Evolutionary conservation across 345 rosid species (phyloP).

Genomic region (Capsella bursapastoris): DNA sequence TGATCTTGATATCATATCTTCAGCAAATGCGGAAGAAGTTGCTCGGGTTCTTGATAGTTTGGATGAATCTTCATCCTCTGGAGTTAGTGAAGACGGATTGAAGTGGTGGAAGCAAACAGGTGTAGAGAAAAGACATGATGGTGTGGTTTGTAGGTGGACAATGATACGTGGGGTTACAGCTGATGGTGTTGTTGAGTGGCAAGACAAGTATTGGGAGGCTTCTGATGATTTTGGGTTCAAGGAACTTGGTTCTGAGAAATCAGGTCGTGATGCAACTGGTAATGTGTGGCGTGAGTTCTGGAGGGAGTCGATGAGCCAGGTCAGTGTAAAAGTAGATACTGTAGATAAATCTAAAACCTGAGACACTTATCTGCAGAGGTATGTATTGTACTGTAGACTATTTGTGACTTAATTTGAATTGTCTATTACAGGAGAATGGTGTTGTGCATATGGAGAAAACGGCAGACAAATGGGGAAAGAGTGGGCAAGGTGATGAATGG

Average conservation of each 20-base stretch:
- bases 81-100: conserved; percentile 63
- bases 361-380: conserved; percentile 16
- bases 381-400: not conserved
- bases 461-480: conserved; percentile 98
- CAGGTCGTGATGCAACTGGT: conserved; percentile 84
- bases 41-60: conserved; percentile 68
- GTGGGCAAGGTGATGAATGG: conserved; percentile 85
- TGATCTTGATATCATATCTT: conserved; percentile 55
- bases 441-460: conserved; percentile 83
- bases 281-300: conserved; percentile 91
- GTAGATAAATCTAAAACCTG: not conserved
- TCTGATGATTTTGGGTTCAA: conserved; percentile 84
- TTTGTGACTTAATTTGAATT: not conserved
- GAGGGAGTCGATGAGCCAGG: conserved; percentile 94
- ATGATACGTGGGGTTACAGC: conserved; percentile 84
- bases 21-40: conserved; percentile 79
- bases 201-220: conserved; percentile 98
- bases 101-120: conserved; percentile 97
- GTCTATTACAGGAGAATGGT: conserved; percentile 60
- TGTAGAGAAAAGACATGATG: conserved; percentile 72
- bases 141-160: conserved; percentile 91
- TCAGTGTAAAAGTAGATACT: conserved; percentile 36
- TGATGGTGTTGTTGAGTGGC: conserved; percentile 84
- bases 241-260: conserved; percentile 97
- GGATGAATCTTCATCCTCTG: conserved; percentile 51